These are phyloP conservation scores for Dunaliella primolecta DNA, from an alignment of 139 green algal species.

Conservation along the genomic window DNA sequence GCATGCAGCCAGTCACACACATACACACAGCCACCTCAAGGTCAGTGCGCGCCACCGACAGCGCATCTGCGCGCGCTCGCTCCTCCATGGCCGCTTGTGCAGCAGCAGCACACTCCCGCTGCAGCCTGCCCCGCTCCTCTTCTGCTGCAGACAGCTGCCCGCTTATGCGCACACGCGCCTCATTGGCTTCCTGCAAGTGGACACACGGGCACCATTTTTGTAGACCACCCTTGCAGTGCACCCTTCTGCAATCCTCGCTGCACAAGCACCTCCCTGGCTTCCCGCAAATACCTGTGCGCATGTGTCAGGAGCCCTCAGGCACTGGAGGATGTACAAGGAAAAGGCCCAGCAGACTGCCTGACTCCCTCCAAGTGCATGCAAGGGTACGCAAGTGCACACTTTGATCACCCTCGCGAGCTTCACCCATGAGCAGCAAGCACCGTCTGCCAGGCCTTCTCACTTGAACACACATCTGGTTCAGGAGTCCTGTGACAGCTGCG, in stretches of 20 bases:
- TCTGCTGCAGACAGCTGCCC: constrained; percentile 21
- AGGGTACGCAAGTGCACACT: no score
- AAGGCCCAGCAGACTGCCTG: no score
- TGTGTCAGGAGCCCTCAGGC: no score
- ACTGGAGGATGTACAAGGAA: no score
- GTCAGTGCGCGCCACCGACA: constrained; percentile 23
- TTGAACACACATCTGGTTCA: no score
- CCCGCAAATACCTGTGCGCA: no score
- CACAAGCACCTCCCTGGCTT: not conserved
- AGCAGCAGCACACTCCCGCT: constrained; percentile 14
- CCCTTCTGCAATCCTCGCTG: not conserved
- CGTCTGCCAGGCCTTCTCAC: no score
- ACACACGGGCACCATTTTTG: not conserved
- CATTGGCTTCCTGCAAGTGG: constrained; percentile 18
- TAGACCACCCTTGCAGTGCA: no score
- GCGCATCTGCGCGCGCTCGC: constrained; percentile 16
- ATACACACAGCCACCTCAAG: constrained; percentile 20
- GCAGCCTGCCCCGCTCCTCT: constrained; percentile 25
- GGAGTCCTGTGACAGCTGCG: no score
- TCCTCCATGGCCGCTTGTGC: not conserved
- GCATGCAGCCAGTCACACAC: not conserved
- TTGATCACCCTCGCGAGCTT: no score
- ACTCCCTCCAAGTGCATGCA: no score
- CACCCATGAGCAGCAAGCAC: no score
- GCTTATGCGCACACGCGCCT: constrained; percentile 11